Evolutionary conservation across 495 filamentous ascomycete genomes (phyloP).

Genomic region (Neurospora cerealis): DNA sequence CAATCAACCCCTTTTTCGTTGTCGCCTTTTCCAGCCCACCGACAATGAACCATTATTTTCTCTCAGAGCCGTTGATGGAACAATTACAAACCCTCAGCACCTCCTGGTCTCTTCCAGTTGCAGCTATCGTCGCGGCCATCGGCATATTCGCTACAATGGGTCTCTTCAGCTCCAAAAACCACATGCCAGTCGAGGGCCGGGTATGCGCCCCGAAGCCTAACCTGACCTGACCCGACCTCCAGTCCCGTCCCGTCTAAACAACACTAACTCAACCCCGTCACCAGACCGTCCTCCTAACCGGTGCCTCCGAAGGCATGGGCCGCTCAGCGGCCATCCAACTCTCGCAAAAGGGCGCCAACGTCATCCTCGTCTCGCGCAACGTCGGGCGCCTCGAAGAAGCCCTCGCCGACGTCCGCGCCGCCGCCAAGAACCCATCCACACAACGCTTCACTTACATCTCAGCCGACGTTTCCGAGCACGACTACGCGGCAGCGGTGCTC

Average conservation of each 20-base stretch:
- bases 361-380: constrained; percentile 77
- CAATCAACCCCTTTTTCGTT: no score
- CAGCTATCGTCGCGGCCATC: constrained; percentile 35
- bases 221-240: background rate
- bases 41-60: background rate
- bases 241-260: background rate
- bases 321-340: constrained; percentile 60
- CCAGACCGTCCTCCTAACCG: constrained; percentile 79
- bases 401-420: constrained; percentile 54
- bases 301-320: constrained; percentile 90
- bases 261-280: background rate
- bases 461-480: constrained; percentile 65
- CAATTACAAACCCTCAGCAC: constrained; percentile 4
- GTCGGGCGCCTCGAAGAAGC: constrained; percentile 63
- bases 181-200: constrained; percentile 71
- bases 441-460: constrained; percentile 80
- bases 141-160: constrained; percentile 45
- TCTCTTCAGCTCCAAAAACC: constrained; percentile 55
- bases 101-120: constrained; percentile 14
- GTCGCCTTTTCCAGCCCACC: no score
- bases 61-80: constrained; percentile 8
- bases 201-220: constrained; percentile 34
- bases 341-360: constrained; percentile 72
- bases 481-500: constrained; percentile 58
- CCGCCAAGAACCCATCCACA: constrained; percentile 45